These are phyloP conservation scores for Arthrinium puccinioides DNA, from an alignment of 2,329 filamentous ascomycete genomes.

Conservation along the genomic window DNA sequence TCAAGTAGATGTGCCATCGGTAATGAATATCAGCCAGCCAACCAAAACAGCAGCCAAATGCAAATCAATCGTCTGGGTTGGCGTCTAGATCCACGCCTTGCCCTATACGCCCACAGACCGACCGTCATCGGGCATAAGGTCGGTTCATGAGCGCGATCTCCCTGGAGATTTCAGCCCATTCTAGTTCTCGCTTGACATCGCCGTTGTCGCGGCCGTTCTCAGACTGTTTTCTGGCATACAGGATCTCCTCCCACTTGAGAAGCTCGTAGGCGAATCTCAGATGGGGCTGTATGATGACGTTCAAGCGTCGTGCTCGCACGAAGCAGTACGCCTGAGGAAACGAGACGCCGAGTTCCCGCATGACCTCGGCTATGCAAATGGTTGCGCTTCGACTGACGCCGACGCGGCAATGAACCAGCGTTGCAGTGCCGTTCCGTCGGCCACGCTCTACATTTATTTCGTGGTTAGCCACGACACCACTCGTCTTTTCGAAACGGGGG, in stretches of 20 bases:
- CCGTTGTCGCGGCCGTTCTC: constrained; percentile 26
- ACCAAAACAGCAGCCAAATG: too few relatives aligned
- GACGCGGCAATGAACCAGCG: constrained; percentile 91
- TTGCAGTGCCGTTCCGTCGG: constrained; percentile 69
- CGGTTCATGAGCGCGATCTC: constrained; percentile 96
- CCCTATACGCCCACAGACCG: too few relatives aligned
- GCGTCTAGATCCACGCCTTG: too few relatives aligned
- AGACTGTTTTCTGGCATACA: constrained; percentile 46
- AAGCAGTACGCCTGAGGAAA: constrained; percentile 95
- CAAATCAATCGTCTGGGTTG: too few relatives aligned
- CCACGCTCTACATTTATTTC: constrained; percentile 60
- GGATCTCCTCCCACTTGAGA: constrained; percentile 86
- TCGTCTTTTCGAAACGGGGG: too few relatives aligned
- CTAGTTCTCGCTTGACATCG: constrained; percentile 65
- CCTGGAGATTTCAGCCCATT: constrained; percentile 82
- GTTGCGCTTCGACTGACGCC: constrained; percentile 93
- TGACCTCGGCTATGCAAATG: constrained; percentile 98
- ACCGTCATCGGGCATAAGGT: constrained; percentile 65
- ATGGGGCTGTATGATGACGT: constrained; percentile 98
- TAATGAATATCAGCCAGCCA: too few relatives aligned
- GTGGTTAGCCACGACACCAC: constrained; percentile 6
- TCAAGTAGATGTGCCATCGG: too few relatives aligned
- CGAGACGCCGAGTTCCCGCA: constrained; percentile 72
- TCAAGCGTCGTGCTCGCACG: constrained; percentile 82
- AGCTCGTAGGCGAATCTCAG: constrained; percentile 92